A percentile compares a stretch with the other conserved stretches of the same genome.
phyloP scores from a whole-genome alignment of 1,284 basidiomycete genomes.

The Microbotryomycetes sp. region DNA sequence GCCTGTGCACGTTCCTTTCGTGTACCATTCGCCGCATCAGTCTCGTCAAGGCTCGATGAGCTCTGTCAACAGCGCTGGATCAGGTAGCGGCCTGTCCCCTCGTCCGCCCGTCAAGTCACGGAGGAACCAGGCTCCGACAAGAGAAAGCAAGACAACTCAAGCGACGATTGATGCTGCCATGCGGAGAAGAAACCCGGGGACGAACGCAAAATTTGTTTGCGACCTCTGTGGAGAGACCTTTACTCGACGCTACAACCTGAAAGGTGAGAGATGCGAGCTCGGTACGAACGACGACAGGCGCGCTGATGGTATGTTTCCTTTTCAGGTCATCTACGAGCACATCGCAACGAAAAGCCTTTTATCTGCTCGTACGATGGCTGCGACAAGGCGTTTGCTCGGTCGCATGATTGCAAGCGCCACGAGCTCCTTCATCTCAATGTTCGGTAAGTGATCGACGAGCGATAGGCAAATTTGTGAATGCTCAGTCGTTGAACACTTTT shows the following conservation, averaged over 20 bases:
- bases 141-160: slow-evolving; percentile 26
- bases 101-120: background rate
- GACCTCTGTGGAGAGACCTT: slow-evolving; percentile 65
- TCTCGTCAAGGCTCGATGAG: background rate
- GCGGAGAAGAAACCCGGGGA: slow-evolving; percentile 21
- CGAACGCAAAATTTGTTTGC: slow-evolving; percentile 29
- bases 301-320: slow-evolving; percentile 14
- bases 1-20: background rate
- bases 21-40: background rate
- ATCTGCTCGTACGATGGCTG: slow-evolving; percentile 78
- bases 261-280: slow-evolving; percentile 49
- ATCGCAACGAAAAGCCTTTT: slow-evolving; percentile 74
- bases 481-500: background rate
- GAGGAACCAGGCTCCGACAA: background rate
- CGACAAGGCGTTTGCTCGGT: slow-evolving; percentile 71
- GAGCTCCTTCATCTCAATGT: slow-evolving; percentile 70
- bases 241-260: slow-evolving; percentile 70
- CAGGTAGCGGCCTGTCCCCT: slow-evolving; percentile 6
- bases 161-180: slow-evolving; percentile 31
- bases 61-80: no score
- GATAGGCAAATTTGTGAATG: background rate
- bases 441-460: slow-evolving; percentile 35
- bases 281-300: slow-evolving; percentile 16
- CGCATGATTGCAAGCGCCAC: slow-evolving; percentile 76
- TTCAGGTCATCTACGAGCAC: slow-evolving; percentile 67